Conservation (phyloP, 2,329 filamentous ascomycete species). For the Pseudohalonectria lignicola region DNA sequence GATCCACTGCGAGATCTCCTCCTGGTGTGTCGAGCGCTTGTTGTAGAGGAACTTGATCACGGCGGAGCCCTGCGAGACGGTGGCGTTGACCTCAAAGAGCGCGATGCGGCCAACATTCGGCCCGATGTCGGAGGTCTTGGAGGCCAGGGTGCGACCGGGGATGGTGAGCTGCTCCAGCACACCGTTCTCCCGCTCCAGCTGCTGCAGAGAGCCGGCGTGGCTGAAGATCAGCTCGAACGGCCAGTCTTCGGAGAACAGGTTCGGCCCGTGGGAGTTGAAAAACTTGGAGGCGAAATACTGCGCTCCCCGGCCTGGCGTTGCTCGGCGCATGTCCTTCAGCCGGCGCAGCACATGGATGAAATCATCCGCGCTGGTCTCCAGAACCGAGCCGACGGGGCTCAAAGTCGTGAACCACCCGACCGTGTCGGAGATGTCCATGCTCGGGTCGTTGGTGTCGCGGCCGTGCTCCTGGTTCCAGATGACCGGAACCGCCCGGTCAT, state of each 20-base stretch:
- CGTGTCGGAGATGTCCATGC: conserved; percentile 41
- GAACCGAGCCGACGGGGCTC: conserved; percentile 34
- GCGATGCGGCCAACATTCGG: conserved; percentile 34
- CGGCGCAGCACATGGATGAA: conserved; percentile 38
- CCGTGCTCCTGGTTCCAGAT: conserved; percentile 45
- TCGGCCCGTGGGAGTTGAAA: conserved; percentile 19
- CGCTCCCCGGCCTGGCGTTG: conserved; percentile 29
- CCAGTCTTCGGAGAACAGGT: conserved; percentile 23
- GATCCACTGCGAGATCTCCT: conserved; percentile 34
- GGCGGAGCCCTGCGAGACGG: conserved; percentile 30
- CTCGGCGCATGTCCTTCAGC: conserved; percentile 39
- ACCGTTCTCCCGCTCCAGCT: conserved; percentile 33
- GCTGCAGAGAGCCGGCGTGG: conserved; percentile 37
- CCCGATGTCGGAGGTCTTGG: conserved; percentile 31
- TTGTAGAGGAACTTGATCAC: conserved; percentile 35
- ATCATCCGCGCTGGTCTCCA: conserved; percentile 30
- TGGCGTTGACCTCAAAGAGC: conserved; percentile 38
- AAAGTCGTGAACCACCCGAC: conserved; percentile 52
- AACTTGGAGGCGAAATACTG: conserved; percentile 37
- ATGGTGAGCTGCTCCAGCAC: conserved; percentile 35
- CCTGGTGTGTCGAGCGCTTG: conserved; percentile 25
- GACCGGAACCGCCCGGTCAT: conserved; percentile 35
- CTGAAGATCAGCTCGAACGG: conserved; percentile 50
- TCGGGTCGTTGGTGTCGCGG: conserved; percentile 28
- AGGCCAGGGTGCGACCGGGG: conserved; percentile 24